Percentiles rank a stretch among this genome's conserved stretches.
phyloP scores from a whole-genome alignment of 2,329 filamentous ascomycete species.

The Arthrobotrys musiformis region DNA sequence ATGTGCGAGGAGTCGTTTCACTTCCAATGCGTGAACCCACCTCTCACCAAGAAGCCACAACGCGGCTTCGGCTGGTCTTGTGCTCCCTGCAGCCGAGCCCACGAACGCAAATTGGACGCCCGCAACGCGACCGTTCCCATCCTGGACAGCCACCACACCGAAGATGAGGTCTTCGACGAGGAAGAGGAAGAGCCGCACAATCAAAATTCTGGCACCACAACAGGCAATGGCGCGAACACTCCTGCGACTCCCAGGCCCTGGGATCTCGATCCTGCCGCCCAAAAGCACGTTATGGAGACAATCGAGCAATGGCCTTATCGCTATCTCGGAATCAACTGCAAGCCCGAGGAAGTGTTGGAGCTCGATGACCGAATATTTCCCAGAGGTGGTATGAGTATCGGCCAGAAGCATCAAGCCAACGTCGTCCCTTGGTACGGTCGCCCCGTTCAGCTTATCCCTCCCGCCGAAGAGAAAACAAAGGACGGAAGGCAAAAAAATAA shows the following conservation, averaged over 20 bases:
- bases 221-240: constrained; percentile 54
- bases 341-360: constrained; percentile 92
- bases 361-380: constrained; percentile 98
- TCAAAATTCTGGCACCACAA: constrained; percentile 45
- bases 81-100: constrained; percentile 92
- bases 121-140: constrained; percentile 70
- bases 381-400: constrained; percentile 89
- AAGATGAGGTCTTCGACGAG: constrained; percentile 68
- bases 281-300: constrained; percentile 67
- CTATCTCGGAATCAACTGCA: constrained; percentile 94
- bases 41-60: constrained; percentile 92
- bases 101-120: constrained; percentile 90
- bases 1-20: constrained; percentile 75
- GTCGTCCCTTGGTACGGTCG: constrained; percentile 86
- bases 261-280: constrained; percentile 28
- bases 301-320: constrained; percentile 96
- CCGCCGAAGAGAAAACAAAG: constrained; percentile 84
- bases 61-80: constrained; percentile 98
- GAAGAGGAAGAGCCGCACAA: constrained; percentile 71
- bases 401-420: constrained; percentile 88
- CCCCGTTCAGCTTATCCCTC: constrained; percentile 89
- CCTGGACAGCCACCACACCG: constrained; percentile 31
- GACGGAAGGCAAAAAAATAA: constrained; percentile 75
- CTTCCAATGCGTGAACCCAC: constrained; percentile 96
- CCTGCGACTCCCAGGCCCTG: constrained; percentile 55